Percentiles rank a stretch among this genome's conserved stretches.
These are phyloP conservation scores for Adansonia gregorii DNA, from an alignment of 441 rosid genomes.

Conservation along the genomic window DNA sequence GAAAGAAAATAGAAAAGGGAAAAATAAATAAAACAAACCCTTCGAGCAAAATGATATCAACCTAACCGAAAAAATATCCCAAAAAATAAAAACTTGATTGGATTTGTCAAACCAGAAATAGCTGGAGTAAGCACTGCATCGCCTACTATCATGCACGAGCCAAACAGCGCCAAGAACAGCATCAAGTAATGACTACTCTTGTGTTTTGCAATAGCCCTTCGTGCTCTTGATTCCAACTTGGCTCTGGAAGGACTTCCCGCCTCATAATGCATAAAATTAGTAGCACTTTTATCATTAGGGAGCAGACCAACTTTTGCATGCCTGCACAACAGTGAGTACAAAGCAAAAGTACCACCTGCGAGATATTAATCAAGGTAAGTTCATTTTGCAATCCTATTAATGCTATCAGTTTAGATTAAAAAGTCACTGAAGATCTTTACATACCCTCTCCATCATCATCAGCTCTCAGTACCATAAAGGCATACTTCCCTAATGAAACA, in stretches of 20 bases:
- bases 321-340: conserved; percentile 66
- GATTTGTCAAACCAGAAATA: conserved; percentile 48
- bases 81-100: conserved; percentile 7
- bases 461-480: conserved; percentile 54
- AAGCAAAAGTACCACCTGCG: conserved; percentile 69
- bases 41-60: neutral
- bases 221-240: conserved; percentile 49
- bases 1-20: conserved; percentile 2
- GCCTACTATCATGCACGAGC: conserved; percentile 64
- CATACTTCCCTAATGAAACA: conserved; percentile 56
- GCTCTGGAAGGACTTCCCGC: conserved; percentile 37
- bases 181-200: conserved; percentile 52
- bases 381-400: neutral
- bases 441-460: conserved; percentile 65
- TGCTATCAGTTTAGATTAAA: neutral
- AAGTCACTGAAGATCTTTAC: conserved; percentile 25
- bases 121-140: conserved; percentile 68
- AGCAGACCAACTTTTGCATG: conserved; percentile 64
- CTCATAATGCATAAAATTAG: conserved; percentile 36
- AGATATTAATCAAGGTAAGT: conserved; percentile 24
- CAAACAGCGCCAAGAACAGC: conserved; percentile 56
- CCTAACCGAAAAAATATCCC: neutral
- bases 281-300: conserved; percentile 43
- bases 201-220: conserved; percentile 46
- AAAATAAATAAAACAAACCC: conserved; percentile 3